These are phyloP conservation scores for Sicyos baderoa DNA, from an alignment of 306 rosid genomes.

Conservation along the genomic window DNA sequence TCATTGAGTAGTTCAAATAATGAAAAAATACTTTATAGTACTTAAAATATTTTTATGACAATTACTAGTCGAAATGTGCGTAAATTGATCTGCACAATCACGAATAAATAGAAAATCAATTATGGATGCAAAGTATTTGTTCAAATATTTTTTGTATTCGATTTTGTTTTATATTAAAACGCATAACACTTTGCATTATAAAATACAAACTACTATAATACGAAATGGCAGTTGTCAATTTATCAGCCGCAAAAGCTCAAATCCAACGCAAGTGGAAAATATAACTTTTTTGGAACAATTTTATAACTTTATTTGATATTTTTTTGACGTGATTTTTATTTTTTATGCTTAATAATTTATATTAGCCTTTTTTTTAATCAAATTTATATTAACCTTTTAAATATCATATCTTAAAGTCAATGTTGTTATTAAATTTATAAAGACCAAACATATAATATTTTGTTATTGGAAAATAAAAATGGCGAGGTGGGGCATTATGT, in stretches of 20 bases:
- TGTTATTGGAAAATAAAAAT: not conserved
- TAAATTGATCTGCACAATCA: too few relatives aligned
- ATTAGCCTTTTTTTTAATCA: not conserved
- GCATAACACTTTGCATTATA: not conserved
- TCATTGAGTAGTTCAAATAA: too few relatives aligned
- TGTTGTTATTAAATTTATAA: not conserved
- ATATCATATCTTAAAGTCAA: conserved; percentile 14
- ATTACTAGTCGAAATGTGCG: too few relatives aligned
- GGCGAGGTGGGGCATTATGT: not conserved
- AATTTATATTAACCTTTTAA: not conserved
- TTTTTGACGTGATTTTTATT: too few relatives aligned
- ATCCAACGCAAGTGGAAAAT: not conserved
- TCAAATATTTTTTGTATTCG: not conserved
- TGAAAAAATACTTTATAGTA: too few relatives aligned
- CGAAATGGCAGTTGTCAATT: conserved; percentile 7
- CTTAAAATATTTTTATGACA: too few relatives aligned
- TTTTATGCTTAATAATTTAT: not conserved
- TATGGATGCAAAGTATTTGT: not conserved
- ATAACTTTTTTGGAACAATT: not conserved
- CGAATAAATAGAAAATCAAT: too few relatives aligned
- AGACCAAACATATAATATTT: not conserved
- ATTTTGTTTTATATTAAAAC: not conserved
- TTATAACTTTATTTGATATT: not conserved
- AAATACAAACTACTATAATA: not conserved
- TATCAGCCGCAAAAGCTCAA: conserved; percentile 18